Conservation (phyloP, 352 stramenopile genomes). For the Phytophthora citricola region DNA sequence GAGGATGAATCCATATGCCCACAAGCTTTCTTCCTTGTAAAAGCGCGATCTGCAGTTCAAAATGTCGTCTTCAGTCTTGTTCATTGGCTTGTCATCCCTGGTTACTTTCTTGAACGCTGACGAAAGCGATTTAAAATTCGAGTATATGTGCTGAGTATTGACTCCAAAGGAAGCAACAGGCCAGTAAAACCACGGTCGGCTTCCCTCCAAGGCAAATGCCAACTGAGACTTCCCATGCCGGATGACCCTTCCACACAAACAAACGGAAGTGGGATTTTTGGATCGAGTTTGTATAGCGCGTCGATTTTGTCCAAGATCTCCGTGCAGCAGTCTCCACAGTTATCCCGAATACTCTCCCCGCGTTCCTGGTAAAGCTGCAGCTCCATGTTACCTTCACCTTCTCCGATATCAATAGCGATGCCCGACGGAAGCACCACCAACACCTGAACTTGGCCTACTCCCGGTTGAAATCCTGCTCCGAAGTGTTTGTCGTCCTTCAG, state of each 20-base stretch:
- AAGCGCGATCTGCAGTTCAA: background rate
- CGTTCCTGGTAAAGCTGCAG: too few species aligned
- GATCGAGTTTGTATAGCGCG: background rate
- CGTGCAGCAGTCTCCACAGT: background rate
- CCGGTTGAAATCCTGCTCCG: too few species aligned
- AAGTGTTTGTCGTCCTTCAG: too few species aligned
- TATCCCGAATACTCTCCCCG: too few species aligned
- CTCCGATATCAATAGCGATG: too few species aligned
- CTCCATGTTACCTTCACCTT: too few species aligned
- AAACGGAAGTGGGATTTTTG: background rate
- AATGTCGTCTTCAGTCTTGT: background rate
- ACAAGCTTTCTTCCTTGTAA: background rate
- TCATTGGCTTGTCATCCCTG: background rate
- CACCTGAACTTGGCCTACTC: too few species aligned
- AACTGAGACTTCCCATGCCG: background rate
- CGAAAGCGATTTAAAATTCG: background rate
- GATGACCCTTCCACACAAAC: conserved; percentile 13
- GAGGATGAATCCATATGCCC: background rate
- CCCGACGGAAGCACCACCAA: too few species aligned
- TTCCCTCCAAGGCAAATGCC: too few species aligned
- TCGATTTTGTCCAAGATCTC: conserved; percentile 2
- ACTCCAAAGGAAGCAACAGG: background rate
- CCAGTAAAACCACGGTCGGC: too few species aligned
- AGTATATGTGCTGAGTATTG: background rate
- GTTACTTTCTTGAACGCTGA: background rate